Conservation (phyloP, 169 alveolate species). For the Cryptosporidium baileyi region DNA sequence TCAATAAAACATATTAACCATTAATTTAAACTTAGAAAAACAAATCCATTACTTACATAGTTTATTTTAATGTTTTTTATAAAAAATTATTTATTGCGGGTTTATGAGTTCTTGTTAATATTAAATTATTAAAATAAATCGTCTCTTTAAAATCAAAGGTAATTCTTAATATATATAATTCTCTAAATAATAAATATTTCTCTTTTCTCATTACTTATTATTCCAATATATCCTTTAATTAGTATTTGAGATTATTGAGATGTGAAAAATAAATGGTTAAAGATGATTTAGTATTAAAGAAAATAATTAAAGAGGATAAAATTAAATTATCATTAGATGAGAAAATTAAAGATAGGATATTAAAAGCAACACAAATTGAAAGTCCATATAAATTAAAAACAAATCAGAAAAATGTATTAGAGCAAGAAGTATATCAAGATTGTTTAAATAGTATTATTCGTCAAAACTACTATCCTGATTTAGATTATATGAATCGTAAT, state of each 20-base stretch:
- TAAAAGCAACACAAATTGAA: slow-evolving; percentile 26
- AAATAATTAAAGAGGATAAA: not conserved
- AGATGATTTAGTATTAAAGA: not conserved
- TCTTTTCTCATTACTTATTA: no score
- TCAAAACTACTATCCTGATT: slow-evolving; percentile 38
- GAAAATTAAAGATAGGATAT: not conserved
- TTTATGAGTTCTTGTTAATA: no score
- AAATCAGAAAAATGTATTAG: not conserved
- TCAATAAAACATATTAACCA: not conserved
- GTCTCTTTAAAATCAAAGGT: no score
- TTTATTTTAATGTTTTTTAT: no score
- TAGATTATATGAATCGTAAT: slow-evolving; percentile 16
- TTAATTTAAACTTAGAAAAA: no score
- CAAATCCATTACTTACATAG: no score
- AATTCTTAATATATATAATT: no score
- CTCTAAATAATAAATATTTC: no score
- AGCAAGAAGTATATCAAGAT: not conserved
- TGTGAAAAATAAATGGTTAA: not conserved
- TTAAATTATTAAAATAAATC: no score
- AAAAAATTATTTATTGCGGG: no score
- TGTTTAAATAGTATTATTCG: not conserved
- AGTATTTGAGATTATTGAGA: no score
- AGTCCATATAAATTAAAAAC: not conserved
- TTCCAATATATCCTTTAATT: no score
- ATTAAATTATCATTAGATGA: not conserved